Evolutionary conservation across 2,329 filamentous ascomycete species (phyloP), one percentile per base, ranked within the genome.

Genomic region (Huntiella abstrusa): DNA sequence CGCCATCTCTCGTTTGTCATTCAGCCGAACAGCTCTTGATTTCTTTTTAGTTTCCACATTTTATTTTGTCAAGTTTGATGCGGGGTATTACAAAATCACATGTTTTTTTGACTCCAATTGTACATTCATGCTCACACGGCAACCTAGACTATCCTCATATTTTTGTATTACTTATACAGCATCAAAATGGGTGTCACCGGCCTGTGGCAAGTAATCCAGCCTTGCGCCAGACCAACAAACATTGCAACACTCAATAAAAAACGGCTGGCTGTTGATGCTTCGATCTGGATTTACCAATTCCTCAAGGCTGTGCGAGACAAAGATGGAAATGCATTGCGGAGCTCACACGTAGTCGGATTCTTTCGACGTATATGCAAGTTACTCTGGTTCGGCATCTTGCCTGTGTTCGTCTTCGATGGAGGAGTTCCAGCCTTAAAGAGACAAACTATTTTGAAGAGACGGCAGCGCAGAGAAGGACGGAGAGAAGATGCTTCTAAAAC

Each of bases 281-380:
- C 87, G 10, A 98, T 98, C 59, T 98, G 91, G 91, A 96, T 98
- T 55, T 98, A 98, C 69, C 91, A 98, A 59, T 98, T 98, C 58
- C 76, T 98, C 56, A 98, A 98, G 66, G 91, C 92, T 7, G 91
- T 98, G 8, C 87, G 91, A 55, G 91, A 98, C 64, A 95, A 96
- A 58, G 91, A 98, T 63, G 91, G 91, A 46, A 94, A 98, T 58
- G 91, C 91, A 1, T 70, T 98, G 45, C 84, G 87, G 52, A 98
- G 95, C 65, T 88, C 84, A 28, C 91, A 98, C 58, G 76, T 98
- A 33, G 84, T 98, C 38, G 91, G 92, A 35, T 98, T 98, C 73
- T 98, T 98, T 64, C 83, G 91, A 44, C 79, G 91, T 51, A 94
- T 98, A 60, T 98, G 91, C 71, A 98, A 98, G 60, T 72, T 98